phyloP scores from a whole-genome alignment of 495 filamentous ascomycete species.

The Lasiosphaeria hispida region DNA sequence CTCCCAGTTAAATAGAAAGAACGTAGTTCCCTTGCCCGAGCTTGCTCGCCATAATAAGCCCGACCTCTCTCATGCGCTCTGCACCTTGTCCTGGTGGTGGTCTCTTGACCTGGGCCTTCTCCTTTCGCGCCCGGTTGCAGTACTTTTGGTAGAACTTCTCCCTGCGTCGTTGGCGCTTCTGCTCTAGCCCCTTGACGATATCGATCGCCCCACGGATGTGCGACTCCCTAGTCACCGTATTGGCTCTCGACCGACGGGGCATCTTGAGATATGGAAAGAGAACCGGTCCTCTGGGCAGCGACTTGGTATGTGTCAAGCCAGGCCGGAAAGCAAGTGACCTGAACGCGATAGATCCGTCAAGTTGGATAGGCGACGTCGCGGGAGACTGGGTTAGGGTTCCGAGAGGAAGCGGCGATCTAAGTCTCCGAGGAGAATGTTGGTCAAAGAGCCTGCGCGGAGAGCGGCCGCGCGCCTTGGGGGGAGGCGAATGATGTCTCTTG shows the following conservation, averaged over 20 bases:
- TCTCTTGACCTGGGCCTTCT: constrained; percentile 44
- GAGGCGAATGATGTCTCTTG: constrained; percentile 46
- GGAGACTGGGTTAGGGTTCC: constrained; percentile 41
- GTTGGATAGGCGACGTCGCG: constrained; percentile 39
- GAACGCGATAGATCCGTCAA: constrained; percentile 41
- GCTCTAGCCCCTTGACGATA: constrained; percentile 93
- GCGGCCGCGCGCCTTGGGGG: constrained; percentile 45
- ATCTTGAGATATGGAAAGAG: constrained; percentile 57
- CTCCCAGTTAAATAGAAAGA: constrained; percentile 63
- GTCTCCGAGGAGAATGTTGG: constrained; percentile 64
- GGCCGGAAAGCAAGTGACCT: constrained; percentile 63
- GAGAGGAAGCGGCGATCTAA: constrained; percentile 61
- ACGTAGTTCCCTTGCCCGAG: constrained; percentile 73
- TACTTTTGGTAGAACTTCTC: constrained; percentile 83
- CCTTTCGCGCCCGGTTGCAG: constrained; percentile 54
- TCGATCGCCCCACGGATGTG: constrained; percentile 85
- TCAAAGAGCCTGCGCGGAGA: constrained; percentile 62
- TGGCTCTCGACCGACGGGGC: constrained; percentile 25
- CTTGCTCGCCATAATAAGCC: constrained; percentile 81
- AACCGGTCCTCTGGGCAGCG: constrained; percentile 69
- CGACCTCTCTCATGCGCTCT: constrained; percentile 91
- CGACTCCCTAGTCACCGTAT: constrained; percentile 33
- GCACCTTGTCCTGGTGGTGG: constrained; percentile 80
- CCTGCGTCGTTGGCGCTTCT: constrained; percentile 84
- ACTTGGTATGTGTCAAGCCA: constrained; percentile 69